phyloP scores from a whole-genome alignment of 1,284 basidiomycete species.

The Malassezia equina region DNA sequence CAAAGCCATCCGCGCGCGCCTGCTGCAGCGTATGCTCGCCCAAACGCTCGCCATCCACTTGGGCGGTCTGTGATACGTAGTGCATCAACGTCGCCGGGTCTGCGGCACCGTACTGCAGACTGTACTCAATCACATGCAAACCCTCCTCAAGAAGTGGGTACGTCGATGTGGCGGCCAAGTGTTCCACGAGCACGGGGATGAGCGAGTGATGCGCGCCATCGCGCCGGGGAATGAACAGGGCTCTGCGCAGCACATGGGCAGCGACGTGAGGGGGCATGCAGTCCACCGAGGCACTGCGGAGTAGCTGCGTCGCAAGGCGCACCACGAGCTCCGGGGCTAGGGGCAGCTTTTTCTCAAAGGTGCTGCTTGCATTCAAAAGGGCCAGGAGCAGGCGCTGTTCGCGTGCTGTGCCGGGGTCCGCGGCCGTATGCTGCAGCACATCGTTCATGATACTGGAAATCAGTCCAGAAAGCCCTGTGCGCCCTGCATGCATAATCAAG shows the following conservation, averaged over 20 bases:
- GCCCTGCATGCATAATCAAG: slow-evolving; percentile 5
- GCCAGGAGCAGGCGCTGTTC: slow-evolving; percentile 7
- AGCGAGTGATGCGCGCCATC: neutral
- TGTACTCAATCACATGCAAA: slow-evolving; percentile 11
- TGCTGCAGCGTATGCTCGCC: slow-evolving; percentile 14
- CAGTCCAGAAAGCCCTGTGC: slow-evolving; percentile 5
- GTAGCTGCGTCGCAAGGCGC: neutral
- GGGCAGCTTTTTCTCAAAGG: neutral
- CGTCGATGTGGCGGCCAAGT: neutral
- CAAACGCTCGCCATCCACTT: slow-evolving; percentile 5
- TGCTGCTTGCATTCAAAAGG: slow-evolving; percentile 4
- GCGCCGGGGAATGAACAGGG: neutral
- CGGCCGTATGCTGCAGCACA: slow-evolving; percentile 3
- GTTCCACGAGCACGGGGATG: neutral
- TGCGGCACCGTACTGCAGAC: neutral
- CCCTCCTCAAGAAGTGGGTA: slow-evolving; percentile 12
- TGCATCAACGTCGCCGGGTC: neutral
- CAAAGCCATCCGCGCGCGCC: slow-evolving; percentile 13
- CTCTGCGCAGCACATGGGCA: slow-evolving; percentile 1
- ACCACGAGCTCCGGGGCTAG: slow-evolving; percentile 3
- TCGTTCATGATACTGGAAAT: slow-evolving; percentile 4
- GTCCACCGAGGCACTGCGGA: neutral
- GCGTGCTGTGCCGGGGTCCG: neutral
- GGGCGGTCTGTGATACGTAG: slow-evolving; percentile 2
- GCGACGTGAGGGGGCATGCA: slow-evolving; percentile 1